phyloP scores from a whole-genome alignment of 345 rosid genomes.

The Iberis pinnata region DNA sequence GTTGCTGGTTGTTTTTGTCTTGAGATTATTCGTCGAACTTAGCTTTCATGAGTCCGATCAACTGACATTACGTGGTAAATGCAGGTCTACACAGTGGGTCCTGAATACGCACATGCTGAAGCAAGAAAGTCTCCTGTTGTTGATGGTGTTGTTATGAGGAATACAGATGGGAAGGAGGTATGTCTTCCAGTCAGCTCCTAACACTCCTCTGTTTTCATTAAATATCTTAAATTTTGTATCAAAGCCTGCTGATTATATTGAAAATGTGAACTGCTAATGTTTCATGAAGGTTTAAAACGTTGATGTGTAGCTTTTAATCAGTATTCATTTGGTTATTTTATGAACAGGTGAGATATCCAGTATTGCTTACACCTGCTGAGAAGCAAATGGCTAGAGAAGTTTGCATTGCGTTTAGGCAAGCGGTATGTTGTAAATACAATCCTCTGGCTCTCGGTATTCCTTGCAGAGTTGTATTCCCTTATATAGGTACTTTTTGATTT shows the following conservation, averaged over 20 bases:
- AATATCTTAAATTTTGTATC: neutral
- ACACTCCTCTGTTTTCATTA: neutral
- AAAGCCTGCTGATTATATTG: slow-evolving; percentile 4
- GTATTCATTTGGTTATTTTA: slow-evolving; percentile 15
- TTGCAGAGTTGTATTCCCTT: slow-evolving; percentile 6
- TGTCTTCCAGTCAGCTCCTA: slow-evolving; percentile 21
- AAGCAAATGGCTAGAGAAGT: slow-evolving; percentile 99
- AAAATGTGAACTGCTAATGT: neutral
- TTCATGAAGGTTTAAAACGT: slow-evolving; percentile 2
- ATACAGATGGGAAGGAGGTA: slow-evolving; percentile 97
- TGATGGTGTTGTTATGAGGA: slow-evolving; percentile 99
- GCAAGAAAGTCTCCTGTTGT: slow-evolving; percentile 99
- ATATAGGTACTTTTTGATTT: neutral
- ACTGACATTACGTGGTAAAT: slow-evolving; percentile 27
- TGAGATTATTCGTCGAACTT: neutral
- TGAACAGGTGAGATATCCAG: slow-evolving; percentile 85
- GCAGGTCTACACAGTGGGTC: slow-evolving; percentile 96
- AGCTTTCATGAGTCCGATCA: slow-evolving; percentile 15
- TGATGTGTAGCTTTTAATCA: slow-evolving; percentile 5
- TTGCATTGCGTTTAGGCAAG: slow-evolving; percentile 93
- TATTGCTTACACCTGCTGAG: slow-evolving; percentile 80
- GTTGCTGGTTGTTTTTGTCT: slow-evolving; percentile 1
- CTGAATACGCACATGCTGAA: slow-evolving; percentile 99
- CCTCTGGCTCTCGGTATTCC: slow-evolving; percentile 10
- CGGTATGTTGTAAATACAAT: slow-evolving; percentile 42